These are phyloP conservation scores for Tolypocladium guangdongense DNA, from an alignment of 2,329 filamentous ascomycete species.

Conservation along the genomic window DNA sequence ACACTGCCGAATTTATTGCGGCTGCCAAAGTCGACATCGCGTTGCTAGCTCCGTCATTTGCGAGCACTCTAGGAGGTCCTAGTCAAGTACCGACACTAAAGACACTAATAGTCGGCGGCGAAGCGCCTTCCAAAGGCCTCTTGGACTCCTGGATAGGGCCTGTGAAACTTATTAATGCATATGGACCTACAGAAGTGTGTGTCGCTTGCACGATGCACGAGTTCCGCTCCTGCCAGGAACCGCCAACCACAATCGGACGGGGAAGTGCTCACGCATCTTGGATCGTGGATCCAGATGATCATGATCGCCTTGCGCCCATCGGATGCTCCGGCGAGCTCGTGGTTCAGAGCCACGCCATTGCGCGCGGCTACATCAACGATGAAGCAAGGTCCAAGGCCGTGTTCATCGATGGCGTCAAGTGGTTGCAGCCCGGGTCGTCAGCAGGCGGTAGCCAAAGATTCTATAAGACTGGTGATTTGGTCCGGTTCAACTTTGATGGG, in stretches of 20 bases:
- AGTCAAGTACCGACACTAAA: background rate
- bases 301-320: constrained; percentile 7
- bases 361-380: constrained; percentile 12
- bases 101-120: background rate
- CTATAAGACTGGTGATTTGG: constrained; percentile 39
- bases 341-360: constrained; percentile 14
- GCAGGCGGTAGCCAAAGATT: constrained; percentile 3
- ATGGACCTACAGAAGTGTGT: constrained; percentile 2
- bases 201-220: background rate
- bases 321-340: constrained; percentile 14
- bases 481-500: constrained; percentile 26
- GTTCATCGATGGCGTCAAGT: constrained; percentile 34
- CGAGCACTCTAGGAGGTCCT: background rate
- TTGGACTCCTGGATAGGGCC: background rate
- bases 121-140: background rate
- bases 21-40: background rate
- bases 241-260: background rate
- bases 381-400: constrained; percentile 8
- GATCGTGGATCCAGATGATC: constrained; percentile 10
- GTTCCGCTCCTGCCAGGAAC: background rate
- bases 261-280: constrained; percentile 5
- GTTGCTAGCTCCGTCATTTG: background rate
- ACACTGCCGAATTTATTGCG: background rate
- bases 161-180: background rate
- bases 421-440: constrained; percentile 1